These are phyloP conservation scores for Eucalyptus marginata DNA, from an alignment of 345 rosid species.

Conservation along the genomic window DNA sequence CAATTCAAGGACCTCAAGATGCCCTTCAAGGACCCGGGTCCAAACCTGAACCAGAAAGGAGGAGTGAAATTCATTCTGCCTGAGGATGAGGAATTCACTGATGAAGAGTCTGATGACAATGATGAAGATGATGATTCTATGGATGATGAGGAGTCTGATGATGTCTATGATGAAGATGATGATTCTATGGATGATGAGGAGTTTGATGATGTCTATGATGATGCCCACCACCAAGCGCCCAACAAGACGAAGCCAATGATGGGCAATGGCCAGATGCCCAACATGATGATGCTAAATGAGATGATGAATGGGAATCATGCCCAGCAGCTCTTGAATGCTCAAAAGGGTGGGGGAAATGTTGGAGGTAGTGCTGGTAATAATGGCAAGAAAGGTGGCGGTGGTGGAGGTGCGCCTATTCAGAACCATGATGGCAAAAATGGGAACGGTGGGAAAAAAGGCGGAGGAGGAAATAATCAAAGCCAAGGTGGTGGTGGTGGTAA, in stretches of 20 bases:
- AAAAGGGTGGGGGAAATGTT: slow-evolving; percentile 24
- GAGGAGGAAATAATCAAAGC: slow-evolving; percentile 24
- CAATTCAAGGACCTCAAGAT: slow-evolving; percentile 54
- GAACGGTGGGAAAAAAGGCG: slow-evolving; percentile 17
- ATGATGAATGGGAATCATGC: neutral
- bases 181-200: slow-evolving; percentile 33
- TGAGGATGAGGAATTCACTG: slow-evolving; percentile 26
- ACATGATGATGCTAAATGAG: slow-evolving; percentile 27
- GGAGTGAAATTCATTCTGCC: slow-evolving; percentile 28
- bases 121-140: neutral
- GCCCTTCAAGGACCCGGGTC: slow-evolving; percentile 31
- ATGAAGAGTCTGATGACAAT: no score
- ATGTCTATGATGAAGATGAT: slow-evolving; percentile 16
- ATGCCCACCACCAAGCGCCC: slow-evolving; percentile 17
- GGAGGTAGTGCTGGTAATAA: slow-evolving; percentile 15
- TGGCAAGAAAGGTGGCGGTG: slow-evolving; percentile 33
- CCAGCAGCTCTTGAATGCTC: slow-evolving; percentile 47
- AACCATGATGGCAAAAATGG: slow-evolving; percentile 19
- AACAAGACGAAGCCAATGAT: slow-evolving; percentile 45
- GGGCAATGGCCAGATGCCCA: slow-evolving; percentile 29
- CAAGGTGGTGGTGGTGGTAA: slow-evolving; percentile 38
- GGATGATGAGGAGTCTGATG: slow-evolving; percentile 35
- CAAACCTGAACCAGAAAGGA: slow-evolving; percentile 5
- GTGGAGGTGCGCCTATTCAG: slow-evolving; percentile 34
- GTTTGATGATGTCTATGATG: slow-evolving; percentile 30